Conservation (phyloP, 768 basidiomycete genomes). For the Tephrocybe sp. region DNA sequence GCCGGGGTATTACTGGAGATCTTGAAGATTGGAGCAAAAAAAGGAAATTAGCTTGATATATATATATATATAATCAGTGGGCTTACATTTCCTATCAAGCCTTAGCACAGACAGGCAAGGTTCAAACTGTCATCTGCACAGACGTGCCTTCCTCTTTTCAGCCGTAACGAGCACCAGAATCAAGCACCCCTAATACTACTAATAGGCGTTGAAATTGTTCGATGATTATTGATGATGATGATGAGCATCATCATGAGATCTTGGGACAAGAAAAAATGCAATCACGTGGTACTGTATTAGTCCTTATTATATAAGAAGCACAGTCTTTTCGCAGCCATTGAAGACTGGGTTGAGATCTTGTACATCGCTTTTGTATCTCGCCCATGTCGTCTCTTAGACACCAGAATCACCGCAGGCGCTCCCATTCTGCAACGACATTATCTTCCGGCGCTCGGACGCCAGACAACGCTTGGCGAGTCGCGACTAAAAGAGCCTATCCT, state of each 20-base stretch:
- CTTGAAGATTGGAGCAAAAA: too few species aligned
- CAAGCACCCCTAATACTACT: too few species aligned
- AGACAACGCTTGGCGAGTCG: constrained; percentile 34
- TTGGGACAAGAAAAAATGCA: neutral
- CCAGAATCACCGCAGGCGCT: constrained; percentile 44
- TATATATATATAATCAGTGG: too few species aligned
- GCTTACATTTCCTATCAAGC: too few species aligned
- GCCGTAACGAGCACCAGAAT: too few species aligned
- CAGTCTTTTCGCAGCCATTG: constrained; percentile 4
- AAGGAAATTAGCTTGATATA: too few species aligned
- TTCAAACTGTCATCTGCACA: too few species aligned
- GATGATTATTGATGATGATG: too few species aligned
- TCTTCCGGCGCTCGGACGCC: constrained; percentile 34
- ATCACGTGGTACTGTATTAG: constrained; percentile 8
- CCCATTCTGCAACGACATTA: constrained; percentile 47
- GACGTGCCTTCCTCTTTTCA: too few species aligned
- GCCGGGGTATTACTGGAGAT: too few species aligned
- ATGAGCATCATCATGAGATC: neutral
- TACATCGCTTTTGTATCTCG: neutral
- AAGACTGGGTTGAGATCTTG: neutral
- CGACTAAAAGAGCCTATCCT: constrained; percentile 51
- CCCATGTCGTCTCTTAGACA: constrained; percentile 32
- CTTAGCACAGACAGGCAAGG: too few species aligned
- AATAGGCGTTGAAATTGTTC: too few species aligned
- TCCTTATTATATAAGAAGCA: constrained; percentile 7